Conservation (phyloP, 2,329 filamentous ascomycete genomes). For the Pyrenochaeta sp. region DNA sequence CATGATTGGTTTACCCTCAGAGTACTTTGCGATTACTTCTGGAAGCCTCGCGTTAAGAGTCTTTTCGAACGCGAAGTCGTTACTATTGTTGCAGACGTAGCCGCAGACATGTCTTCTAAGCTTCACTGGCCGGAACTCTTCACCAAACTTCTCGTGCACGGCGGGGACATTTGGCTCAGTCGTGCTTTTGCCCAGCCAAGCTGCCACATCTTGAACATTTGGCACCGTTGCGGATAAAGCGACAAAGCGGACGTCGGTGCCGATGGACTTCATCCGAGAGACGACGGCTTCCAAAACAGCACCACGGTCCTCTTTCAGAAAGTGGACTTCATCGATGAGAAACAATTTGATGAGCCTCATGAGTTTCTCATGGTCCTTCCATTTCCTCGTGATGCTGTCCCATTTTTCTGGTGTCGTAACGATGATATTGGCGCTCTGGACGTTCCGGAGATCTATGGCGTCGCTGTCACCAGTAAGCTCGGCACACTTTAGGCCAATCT, state of each 20-base stretch:
- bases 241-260: conserved; percentile 78
- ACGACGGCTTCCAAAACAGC: conserved; percentile 85
- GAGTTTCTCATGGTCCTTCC: conserved; percentile 79
- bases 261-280: conserved; percentile 85
- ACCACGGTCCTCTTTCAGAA: conserved; percentile 80
- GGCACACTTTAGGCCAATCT: conserved; percentile 72
- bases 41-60: conserved; percentile 71
- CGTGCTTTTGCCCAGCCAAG: conserved; percentile 76
- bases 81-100: conserved; percentile 64
- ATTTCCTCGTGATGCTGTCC: conserved; percentile 88
- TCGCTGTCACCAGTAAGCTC: conserved; percentile 87
- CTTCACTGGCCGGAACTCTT: conserved; percentile 81
- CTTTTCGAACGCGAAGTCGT: conserved; percentile 82
- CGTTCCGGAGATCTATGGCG: conserved; percentile 68
- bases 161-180: conserved; percentile 70
- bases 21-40: conserved; percentile 71
- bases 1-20: conserved; percentile 77
- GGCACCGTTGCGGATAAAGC: conserved; percentile 85
- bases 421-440: conserved; percentile 81
- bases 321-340: conserved; percentile 88
- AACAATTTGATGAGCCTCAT: conserved; percentile 80
- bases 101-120: conserved; percentile 80
- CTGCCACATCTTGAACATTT: conserved; percentile 80
- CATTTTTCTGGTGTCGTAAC: conserved; percentile 91
- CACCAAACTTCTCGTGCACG: conserved; percentile 73